A percentile compares a stretch with the other conserved stretches of the same genome.
phyloP scores from a whole-genome alignment of 2,329 filamentous ascomycete species.

The Coniochaeta sp. region DNA sequence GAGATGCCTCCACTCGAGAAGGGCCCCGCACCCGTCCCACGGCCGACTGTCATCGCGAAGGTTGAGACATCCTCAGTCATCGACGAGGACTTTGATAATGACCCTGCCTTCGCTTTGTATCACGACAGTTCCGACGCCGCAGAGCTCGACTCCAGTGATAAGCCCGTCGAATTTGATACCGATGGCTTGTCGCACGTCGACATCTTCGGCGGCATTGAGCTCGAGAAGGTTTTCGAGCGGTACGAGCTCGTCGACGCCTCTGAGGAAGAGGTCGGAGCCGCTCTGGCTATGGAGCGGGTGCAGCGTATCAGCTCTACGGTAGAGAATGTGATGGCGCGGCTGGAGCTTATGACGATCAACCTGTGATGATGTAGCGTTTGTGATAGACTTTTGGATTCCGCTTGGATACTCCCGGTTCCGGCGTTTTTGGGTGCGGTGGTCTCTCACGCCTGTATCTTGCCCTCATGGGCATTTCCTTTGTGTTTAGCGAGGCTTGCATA shows the following conservation, averaged over 20 bases:
- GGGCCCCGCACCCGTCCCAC: constrained; percentile 22
- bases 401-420: neutral
- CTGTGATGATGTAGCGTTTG: constrained; percentile 13
- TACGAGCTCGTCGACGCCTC: constrained; percentile 57
- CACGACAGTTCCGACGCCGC: constrained; percentile 27
- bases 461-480: neutral
- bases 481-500: neutral
- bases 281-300: constrained; percentile 39
- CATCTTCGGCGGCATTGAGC: constrained; percentile 46
- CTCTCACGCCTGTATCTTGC: neutral
- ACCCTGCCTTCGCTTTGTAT: constrained; percentile 56
- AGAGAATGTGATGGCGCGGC: constrained; percentile 24
- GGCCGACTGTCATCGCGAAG: constrained; percentile 17
- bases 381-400: neutral
- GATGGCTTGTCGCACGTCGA: constrained; percentile 30
- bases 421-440: neutral
- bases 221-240: constrained; percentile 56
- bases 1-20: constrained; percentile 46
- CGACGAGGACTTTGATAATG: constrained; percentile 54
- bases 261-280: constrained; percentile 36
- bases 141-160: constrained; percentile 4
- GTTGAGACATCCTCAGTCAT: constrained; percentile 17
- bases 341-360: constrained; percentile 26
- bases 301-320: constrained; percentile 38
- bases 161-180: constrained; percentile 30